Conservation (phyloP, 768 basidiomycete genomes). For the Pleurotus tuoliensis region DNA sequence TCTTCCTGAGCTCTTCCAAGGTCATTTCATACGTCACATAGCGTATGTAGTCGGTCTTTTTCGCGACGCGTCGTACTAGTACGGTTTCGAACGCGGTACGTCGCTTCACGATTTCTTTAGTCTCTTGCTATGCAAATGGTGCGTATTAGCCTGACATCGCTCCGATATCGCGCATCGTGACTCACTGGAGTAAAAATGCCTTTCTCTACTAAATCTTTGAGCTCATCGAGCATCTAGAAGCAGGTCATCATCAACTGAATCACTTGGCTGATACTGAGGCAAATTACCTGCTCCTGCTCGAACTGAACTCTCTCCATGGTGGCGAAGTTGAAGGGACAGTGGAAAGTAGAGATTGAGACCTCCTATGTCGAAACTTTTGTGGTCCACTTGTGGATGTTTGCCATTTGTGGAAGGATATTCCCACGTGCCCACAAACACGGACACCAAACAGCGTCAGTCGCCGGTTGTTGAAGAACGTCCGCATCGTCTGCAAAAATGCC, state of each 20-base stretch:
- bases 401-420: too few relatives aligned
- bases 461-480: not conserved
- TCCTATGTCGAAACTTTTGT: too few relatives aligned
- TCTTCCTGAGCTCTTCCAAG: constrained; percentile 75
- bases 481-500: constrained; percentile 37
- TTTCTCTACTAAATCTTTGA: constrained; percentile 87
- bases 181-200: constrained; percentile 77
- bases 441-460: constrained; percentile 3
- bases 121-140: constrained; percentile 53
- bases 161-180: constrained; percentile 1
- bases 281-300: constrained; percentile 80
- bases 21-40: constrained; percentile 93
- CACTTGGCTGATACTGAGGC: not conserved
- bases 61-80: constrained; percentile 77
- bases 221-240: constrained; percentile 87
- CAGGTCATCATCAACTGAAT: constrained; percentile 4
- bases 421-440: constrained; percentile 6
- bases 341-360: too few relatives aligned
- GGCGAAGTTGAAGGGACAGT: not conserved
- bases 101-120: constrained; percentile 80
- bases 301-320: constrained; percentile 92
- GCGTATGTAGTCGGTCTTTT: constrained; percentile 84
- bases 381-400: too few relatives aligned
- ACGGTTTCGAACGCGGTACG: constrained; percentile 81
- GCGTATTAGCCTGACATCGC: not conserved